phyloP scores from a whole-genome alignment of 805 yeast species.

The Candida takata region DNA sequence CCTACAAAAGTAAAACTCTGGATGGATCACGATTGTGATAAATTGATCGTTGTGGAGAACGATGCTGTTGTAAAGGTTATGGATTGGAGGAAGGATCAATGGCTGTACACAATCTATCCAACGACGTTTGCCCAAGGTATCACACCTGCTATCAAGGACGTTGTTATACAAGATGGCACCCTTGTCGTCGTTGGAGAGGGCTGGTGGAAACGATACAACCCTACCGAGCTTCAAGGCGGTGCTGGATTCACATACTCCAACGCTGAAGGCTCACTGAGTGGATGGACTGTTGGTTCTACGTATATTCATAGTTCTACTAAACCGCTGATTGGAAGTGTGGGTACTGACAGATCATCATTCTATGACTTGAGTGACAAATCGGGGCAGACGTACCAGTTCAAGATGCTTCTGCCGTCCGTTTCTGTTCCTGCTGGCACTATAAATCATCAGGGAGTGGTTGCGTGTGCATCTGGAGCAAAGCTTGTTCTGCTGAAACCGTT shows the following conservation, averaged over 20 bases:
- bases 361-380: conserved; percentile 17
- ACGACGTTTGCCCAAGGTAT: conserved; percentile 15
- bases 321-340: conserved; percentile 18
- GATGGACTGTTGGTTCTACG: conserved; percentile 16
- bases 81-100: conserved; percentile 27
- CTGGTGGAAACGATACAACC: conserved; percentile 27
- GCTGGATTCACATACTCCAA: conserved; percentile 27
- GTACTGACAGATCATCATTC: conserved; percentile 18
- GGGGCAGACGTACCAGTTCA: conserved; percentile 17
- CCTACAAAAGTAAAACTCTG: conserved; percentile 27
- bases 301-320: conserved; percentile 13
- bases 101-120: conserved; percentile 28
- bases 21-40: conserved; percentile 27
- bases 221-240: conserved; percentile 24
- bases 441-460: conserved; percentile 18
- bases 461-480: conserved; percentile 19
- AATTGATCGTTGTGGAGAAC: conserved; percentile 27
- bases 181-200: conserved; percentile 28
- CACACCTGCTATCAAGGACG: conserved; percentile 14
- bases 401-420: conserved; percentile 16
- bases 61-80: conserved; percentile 25
- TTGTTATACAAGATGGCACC: conserved; percentile 19
- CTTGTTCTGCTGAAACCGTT: conserved; percentile 20
- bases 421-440: conserved; percentile 19
- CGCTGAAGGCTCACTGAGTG: conserved; percentile 13